Evolutionary conservation across 306 rosid genomes (phyloP).

Genomic region (apple (Malus domestica)): ASM211411v1 NC_041791.1:23409001-23409500

Average conservation of each 20-base stretch:
- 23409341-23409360: too few relatives aligned
- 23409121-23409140: constrained; percentile 76
- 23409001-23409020: constrained; percentile 86
- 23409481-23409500: too few relatives aligned
- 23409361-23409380: too few relatives aligned
- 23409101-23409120: constrained; percentile 60
- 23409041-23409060: constrained; percentile 75
- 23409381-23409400: fast-evolving
- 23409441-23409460: too few relatives aligned
- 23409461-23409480: too few relatives aligned
- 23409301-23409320: too few relatives aligned
- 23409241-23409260: constrained; percentile 64
- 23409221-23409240: constrained; percentile 66
- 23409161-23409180: constrained; percentile 91
- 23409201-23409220: constrained; percentile 81
- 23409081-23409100: constrained; percentile 94
- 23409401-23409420: too few relatives aligned
- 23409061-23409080: constrained; percentile 89
- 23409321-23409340: too few relatives aligned
- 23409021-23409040: constrained; percentile 84
- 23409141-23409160: constrained; percentile 84
- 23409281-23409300: too few relatives aligned
- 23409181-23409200: constrained; percentile 85
- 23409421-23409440: too few relatives aligned
- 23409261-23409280: too few relatives aligned